phyloP scores from a whole-genome alignment of 176 grass and related monocot species.

The Tillandsia fasciculata region DNA sequence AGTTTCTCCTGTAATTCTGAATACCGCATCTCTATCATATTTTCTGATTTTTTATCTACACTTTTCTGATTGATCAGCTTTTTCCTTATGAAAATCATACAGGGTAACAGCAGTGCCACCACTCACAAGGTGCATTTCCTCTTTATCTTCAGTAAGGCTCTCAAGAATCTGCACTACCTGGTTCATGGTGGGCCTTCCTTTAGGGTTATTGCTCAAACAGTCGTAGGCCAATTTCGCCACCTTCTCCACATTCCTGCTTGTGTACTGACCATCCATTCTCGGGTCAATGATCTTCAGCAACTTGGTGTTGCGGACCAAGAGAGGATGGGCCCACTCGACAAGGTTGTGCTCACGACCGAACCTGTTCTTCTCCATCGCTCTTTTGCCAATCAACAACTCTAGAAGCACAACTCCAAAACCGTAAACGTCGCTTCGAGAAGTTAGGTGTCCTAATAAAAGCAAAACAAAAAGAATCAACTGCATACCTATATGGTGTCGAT shows the following conservation, averaged over 20 bases:
- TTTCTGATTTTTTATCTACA: too few species aligned
- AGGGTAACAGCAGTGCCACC: neutral
- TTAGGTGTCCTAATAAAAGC: conserved; percentile 46
- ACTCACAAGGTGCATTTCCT: neutral
- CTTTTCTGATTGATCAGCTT: too few species aligned
- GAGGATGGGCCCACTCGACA: conserved; percentile 72
- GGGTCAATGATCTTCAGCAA: conserved; percentile 52
- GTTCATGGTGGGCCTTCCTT: conserved; percentile 51
- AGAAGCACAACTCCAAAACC: conserved; percentile 78
- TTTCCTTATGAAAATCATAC: too few species aligned
- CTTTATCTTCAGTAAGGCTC: conserved; percentile 19
- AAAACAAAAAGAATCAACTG: neutral
- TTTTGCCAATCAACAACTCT: conserved; percentile 60
- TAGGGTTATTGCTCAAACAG: conserved; percentile 73
- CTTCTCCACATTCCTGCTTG: conserved; percentile 18
- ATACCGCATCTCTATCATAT: too few species aligned
- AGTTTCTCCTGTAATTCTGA: too few species aligned
- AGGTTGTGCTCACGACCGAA: conserved; percentile 42
- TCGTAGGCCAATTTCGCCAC: conserved; percentile 57
- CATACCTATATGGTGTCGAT: too few species aligned
- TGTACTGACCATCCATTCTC: conserved; percentile 33
- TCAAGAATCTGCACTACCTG: conserved; percentile 46
- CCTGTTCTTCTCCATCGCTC: conserved; percentile 43
- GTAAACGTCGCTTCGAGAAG: conserved; percentile 82
- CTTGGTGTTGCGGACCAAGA: conserved; percentile 41